phyloP scores from a whole-genome alignment of 1,284 basidiomycete genomes.

The Grifola frondosa region DNA sequence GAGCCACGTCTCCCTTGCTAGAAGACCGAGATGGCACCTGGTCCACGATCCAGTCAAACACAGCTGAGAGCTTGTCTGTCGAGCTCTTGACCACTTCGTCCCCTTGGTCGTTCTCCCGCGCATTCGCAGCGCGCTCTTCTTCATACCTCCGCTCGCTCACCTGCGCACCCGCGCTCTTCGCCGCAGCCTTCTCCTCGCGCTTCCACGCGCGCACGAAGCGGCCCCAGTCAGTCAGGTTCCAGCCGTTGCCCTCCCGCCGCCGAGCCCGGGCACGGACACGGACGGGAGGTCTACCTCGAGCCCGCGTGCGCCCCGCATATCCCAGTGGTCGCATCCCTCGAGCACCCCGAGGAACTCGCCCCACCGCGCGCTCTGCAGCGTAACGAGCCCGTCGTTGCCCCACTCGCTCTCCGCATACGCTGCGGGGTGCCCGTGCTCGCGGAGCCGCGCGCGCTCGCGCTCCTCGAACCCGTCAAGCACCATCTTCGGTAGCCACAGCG shows the following conservation, averaged over 20 bases:
- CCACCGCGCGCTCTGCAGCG: conserved; percentile 87
- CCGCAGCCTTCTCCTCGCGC: conserved; percentile 46
- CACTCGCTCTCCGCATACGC: conserved; percentile 49
- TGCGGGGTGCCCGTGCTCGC: conserved; percentile 22
- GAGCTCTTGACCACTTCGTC: conserved; percentile 65
- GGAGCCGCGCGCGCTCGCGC: conserved; percentile 43
- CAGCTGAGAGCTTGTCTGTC: conserved; percentile 67
- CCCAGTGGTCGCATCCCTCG: conserved; percentile 96
- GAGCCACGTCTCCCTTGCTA: conserved; percentile 12
- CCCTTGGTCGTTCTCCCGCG: conserved; percentile 6
- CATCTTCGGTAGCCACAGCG: conserved; percentile 95
- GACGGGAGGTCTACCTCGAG: conserved; percentile 57
- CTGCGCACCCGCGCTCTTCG: conserved; percentile 24
- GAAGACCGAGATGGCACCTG: conserved; percentile 48
- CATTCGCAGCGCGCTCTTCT: conserved; percentile 3
- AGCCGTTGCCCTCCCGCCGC: conserved; percentile 40
- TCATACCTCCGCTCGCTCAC: conserved; percentile 23
- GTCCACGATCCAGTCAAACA: conserved; percentile 78
- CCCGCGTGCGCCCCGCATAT: conserved; percentile 81
- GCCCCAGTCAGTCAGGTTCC: conserved; percentile 62
- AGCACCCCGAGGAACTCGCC: conserved; percentile 91
- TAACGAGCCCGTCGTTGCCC: conserved; percentile 96
- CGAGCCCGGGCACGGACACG: conserved; percentile 40
- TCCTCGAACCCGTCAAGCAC: conserved; percentile 83
- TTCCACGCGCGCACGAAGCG: conserved; percentile 59